Percentiles rank a stretch among this genome's conserved stretches.
Conservation (phyloP, 441 rosid genomes). For the Viola pubescens region DNA sequence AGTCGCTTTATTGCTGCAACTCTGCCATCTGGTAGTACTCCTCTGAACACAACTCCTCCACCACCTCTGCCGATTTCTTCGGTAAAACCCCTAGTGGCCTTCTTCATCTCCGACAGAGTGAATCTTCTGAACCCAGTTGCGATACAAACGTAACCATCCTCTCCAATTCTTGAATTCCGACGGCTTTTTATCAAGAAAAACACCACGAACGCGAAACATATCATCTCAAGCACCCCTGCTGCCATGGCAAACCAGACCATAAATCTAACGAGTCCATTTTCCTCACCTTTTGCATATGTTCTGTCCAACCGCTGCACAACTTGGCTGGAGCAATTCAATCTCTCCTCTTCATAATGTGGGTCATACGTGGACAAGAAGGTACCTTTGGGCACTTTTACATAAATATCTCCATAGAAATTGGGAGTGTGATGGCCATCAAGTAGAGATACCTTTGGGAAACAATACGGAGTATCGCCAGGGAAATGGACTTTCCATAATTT, state of each 20-base stretch:
- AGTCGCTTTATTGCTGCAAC: conserved; percentile 1
- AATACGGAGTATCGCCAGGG: neutral
- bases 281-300: conserved; percentile 6
- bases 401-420: conserved; percentile 16
- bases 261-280: conserved; percentile 4
- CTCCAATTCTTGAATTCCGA: neutral
- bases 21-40: neutral
- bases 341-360: neutral
- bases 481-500: neutral
- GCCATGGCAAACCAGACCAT: conserved; percentile 10
- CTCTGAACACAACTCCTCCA: neutral
- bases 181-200: conserved; percentile 4
- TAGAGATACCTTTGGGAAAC: conserved; percentile 18
- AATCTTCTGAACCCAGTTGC: conserved; percentile 48
- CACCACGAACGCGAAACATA: conserved; percentile 2
- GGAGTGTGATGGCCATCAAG: conserved; percentile 17
- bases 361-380: neutral
- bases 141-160: conserved; percentile 15
- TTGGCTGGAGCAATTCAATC: conserved; percentile 6
- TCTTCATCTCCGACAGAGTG: conserved; percentile 10
- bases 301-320: conserved; percentile 1
- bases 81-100: neutral
- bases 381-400: conserved; percentile 22
- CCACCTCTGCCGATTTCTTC: neutral
- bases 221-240: conserved; percentile 11